Evolutionary conservation across 192 early-diverging fungal species (phyloP).

Genomic region (Phycomyces blakesleeanus): DNA sequence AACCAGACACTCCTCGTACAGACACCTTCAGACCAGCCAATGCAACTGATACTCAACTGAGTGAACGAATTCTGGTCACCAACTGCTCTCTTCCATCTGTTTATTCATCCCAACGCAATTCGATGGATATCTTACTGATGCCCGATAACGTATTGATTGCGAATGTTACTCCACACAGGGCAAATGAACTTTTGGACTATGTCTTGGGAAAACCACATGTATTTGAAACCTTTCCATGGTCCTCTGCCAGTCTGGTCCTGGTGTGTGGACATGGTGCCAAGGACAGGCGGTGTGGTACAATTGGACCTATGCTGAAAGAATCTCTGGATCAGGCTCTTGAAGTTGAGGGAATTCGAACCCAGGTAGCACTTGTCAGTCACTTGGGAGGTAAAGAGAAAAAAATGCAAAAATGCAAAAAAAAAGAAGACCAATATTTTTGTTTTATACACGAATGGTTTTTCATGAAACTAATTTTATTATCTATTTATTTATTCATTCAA

Average conservation of each 20-base stretch:
- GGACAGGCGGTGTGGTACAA: conserved; percentile 46
- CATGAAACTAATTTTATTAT: no score
- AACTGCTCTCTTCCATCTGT: conserved; percentile 9
- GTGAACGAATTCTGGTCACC: conserved; percentile 2
- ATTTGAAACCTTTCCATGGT: conserved; percentile 23
- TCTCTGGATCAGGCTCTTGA: conserved; percentile 36
- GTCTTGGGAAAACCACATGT: conserved; percentile 23
- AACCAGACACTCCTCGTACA: not conserved
- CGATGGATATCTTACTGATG: conserved; percentile 10
- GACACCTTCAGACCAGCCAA: not conserved
- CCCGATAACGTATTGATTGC: conserved; percentile 46
- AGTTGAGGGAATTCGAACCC: conserved; percentile 5
- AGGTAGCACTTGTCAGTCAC: conserved; percentile 40
- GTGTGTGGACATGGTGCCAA: conserved; percentile 47
- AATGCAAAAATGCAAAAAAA: not conserved
- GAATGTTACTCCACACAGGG: conserved; percentile 34
- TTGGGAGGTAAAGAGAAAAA: conserved; percentile 34
- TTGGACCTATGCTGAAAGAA: conserved; percentile 39
- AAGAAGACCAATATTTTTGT: no score
- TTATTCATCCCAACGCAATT: conserved; percentile 6
- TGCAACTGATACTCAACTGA: not conserved
- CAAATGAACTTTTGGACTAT: conserved; percentile 37
- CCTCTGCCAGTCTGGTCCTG: conserved; percentile 21
- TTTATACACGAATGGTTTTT: no score
- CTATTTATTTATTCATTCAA: no score